Evolutionary conservation across 306 rosid genomes (phyloP).

Genomic region (Rubus parviflorus): DNA sequence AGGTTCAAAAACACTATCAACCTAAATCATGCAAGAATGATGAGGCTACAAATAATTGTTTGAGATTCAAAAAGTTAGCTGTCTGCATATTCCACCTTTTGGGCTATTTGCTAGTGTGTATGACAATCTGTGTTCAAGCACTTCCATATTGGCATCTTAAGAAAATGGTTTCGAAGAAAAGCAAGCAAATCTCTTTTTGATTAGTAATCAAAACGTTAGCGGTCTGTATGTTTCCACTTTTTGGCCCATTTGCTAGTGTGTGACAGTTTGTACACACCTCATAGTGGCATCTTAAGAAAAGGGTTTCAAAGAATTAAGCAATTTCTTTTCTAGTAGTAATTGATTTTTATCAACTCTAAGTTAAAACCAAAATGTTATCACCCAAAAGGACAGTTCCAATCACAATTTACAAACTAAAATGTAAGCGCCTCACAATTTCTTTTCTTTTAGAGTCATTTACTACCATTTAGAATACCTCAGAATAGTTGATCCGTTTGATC

Average conservation of each 20-base stretch:
- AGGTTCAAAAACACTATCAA: background rate
- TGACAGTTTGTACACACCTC: background rate
- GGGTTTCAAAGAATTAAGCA: background rate
- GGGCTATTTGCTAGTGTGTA: background rate
- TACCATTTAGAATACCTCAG: background rate
- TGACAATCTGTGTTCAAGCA: background rate
- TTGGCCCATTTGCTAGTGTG: constrained; percentile 4
- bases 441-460: background rate
- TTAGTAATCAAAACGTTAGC: background rate
- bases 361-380: background rate
- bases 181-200: background rate
- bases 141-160: background rate
- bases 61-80: background rate
- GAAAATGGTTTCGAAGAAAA: background rate
- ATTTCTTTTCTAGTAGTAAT: background rate
- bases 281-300: background rate
- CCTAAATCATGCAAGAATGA: background rate
- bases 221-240: background rate
- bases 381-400: background rate
- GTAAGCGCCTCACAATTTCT: background rate
- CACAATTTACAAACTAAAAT: background rate
- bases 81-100: background rate
- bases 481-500: background rate
- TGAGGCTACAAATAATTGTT: background rate
- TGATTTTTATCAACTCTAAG: background rate